Percentiles rank a stretch among this genome's conserved stretches.
Conservation (phyloP, 148 eudicot species). For the Camellia lanceoleosa region DNA sequence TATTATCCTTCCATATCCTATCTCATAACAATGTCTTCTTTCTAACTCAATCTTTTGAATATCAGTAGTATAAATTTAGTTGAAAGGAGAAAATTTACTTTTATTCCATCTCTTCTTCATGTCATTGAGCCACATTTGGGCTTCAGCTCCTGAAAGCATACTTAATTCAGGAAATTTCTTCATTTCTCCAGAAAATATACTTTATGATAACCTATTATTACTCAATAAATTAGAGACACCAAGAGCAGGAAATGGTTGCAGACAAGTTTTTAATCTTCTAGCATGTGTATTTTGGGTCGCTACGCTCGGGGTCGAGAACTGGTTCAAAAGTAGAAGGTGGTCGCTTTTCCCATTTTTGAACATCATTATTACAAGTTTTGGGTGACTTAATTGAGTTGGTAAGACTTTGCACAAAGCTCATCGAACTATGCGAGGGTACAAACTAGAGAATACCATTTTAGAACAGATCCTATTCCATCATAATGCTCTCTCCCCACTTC, state of each 20-base stretch:
- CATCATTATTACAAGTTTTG: not conserved
- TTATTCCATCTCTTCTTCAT: not conserved
- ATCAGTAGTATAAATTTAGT: not conserved
- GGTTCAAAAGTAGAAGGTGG: too few relatives aligned
- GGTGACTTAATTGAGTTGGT: not conserved
- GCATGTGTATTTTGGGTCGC: not conserved
- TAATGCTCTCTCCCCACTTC: constrained; percentile 99
- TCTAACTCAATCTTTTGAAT: not conserved
- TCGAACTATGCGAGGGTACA: not conserved
- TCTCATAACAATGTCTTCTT: not conserved
- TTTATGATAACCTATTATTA: not conserved
- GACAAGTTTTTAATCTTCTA: not conserved
- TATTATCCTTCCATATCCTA: not conserved
- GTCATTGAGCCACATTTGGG: not conserved
- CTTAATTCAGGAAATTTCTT: not conserved
- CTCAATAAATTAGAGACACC: not conserved
- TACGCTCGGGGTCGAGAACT: too few relatives aligned
- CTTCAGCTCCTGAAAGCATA: not conserved
- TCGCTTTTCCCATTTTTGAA: too few relatives aligned
- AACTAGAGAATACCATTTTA: constrained; percentile 64
- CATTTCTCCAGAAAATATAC: not conserved
- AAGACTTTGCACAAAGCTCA: not conserved
- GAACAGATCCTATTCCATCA: constrained; percentile 96
- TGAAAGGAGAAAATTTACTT: not conserved
- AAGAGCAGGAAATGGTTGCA: not conserved